A percentile compares a stretch with the other conserved stretches of the same genome.
These are phyloP conservation scores for Gossypium anomalum DNA, from an alignment of 345 rosid genomes.

Conservation along the genomic window DNA sequence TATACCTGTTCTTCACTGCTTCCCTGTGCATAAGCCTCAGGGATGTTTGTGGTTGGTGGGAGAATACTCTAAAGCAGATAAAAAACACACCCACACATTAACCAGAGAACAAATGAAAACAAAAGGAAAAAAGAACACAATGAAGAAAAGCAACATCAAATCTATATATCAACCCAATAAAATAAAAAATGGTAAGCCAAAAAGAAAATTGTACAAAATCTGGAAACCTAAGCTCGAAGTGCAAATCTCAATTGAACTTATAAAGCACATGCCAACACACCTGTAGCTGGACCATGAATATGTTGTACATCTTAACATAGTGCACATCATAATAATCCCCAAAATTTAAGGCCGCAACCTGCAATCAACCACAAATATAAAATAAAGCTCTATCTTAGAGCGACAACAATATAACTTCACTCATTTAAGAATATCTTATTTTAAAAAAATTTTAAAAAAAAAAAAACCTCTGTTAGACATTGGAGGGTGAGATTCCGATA, in stretches of 20 bases:
- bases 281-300: slow-evolving; percentile 87
- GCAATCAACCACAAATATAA: slow-evolving; percentile 20
- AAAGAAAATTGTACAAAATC: background rate
- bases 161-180: background rate
- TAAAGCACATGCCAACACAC: slow-evolving; percentile 30
- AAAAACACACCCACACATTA: slow-evolving; percentile 8
- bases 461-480: slow-evolving; percentile 87
- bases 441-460: background rate
- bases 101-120: background rate
- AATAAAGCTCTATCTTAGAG: background rate
- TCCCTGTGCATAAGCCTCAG: slow-evolving; percentile 93
- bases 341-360: slow-evolving; percentile 90
- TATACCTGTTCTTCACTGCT: slow-evolving; percentile 84
- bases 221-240: background rate
- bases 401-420: slow-evolving; percentile 5
- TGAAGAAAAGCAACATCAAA: background rate
- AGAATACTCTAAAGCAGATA: slow-evolving; percentile 55
- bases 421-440: background rate
- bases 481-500: slow-evolving; percentile 94
- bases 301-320: slow-evolving; percentile 72
- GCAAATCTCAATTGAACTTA: background rate
- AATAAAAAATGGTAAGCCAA: background rate
- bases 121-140: background rate
- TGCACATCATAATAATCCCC: slow-evolving; percentile 83
- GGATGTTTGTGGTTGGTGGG: slow-evolving; percentile 72